A percentile compares a stretch with the other conserved stretches of the same genome.
These are phyloP conservation scores for Beta vulgaris DNA, from an alignment of 148 eudicot species.

Conservation along the genomic window DNA sequence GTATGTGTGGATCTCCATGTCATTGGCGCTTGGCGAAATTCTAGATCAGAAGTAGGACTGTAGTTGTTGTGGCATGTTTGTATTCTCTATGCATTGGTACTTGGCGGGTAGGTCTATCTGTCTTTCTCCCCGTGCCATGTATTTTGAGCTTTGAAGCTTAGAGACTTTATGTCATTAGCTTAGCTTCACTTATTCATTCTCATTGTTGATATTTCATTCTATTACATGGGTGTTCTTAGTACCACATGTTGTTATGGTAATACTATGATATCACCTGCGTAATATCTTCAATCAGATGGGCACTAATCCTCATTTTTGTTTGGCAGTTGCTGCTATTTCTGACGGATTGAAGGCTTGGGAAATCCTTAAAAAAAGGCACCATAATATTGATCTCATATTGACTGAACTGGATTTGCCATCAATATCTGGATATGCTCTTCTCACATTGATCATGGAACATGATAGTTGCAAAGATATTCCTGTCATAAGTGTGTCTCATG, in stretches of 20 bases:
- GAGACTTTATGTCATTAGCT: no score
- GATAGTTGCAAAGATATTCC: constrained; percentile 52
- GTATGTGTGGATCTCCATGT: background rate
- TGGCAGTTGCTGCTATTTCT: constrained; percentile 54
- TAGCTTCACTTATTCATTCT: no score
- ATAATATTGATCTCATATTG: constrained; percentile 48
- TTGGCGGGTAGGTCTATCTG: no score
- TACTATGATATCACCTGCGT: background rate
- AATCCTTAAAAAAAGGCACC: constrained; percentile 40
- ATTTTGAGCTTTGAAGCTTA: no score
- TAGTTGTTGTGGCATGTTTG: no score
- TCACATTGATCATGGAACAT: constrained; percentile 50
- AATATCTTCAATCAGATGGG: background rate
- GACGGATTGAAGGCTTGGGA: constrained; percentile 69
- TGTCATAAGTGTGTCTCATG: constrained; percentile 46
- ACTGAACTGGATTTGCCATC: constrained; percentile 61
- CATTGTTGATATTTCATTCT: background rate
- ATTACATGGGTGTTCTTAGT: background rate
- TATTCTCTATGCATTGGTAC: no score
- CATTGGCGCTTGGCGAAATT: background rate
- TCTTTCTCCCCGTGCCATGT: no score
- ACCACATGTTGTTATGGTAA: background rate
- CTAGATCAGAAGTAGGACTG: no score
- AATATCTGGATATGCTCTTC: constrained; percentile 60
- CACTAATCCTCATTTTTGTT: background rate